Base-by-base conservation (phyloP, 331 rosid species). In the Quercus lobata region DNA sequence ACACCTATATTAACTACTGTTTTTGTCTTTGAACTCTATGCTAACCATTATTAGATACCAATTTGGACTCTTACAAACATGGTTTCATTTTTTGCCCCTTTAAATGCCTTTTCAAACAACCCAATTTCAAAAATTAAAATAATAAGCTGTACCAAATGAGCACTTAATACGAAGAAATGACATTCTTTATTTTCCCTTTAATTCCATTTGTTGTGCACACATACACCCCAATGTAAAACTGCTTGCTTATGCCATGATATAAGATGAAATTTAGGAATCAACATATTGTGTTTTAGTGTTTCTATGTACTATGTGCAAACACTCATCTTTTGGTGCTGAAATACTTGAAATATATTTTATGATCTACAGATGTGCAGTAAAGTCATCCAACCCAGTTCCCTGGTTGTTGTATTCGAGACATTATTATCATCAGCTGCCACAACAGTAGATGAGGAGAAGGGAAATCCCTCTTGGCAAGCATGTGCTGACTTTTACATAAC, bases 381-480 rank as follows among this genome's bases (percentile, higher is more conserved):
- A 86, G 94, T 91, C 72, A 83, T 96, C 79, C 97, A 90, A 55
- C 94, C 97, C 70, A 86, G 89, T 79, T 91, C 98, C 75, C 86
- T 96, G 77, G 98, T 93, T 32, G 93, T 82, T 68, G 90, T 89
- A 80, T 96, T 93, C 63, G 99, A 96, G 81, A 93, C 97, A 63
- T 86, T 96, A 73, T 86, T 96, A 76, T 96, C 99, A 34, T 91
- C 98, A 35, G 99, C 99, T 86, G 98, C 99, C 74, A 96, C 99
- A 82, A 96, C 92, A 37, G 92, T 93, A 44, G 99, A 96, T 60
- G 99, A 96, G 74, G 99, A 93, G 79, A 96, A 96, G 86, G 99
- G 99, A 60, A 96, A 93, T 80, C 98, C 99, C 46, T 84, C 97
- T 75, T 96, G 99, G 98, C 99, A 96, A 86, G 92, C 99, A 19